These are phyloP conservation scores for Holtermanniella nyarrowii DNA, from an alignment of 768 basidiomycete genomes.

Conservation along the genomic window DNA sequence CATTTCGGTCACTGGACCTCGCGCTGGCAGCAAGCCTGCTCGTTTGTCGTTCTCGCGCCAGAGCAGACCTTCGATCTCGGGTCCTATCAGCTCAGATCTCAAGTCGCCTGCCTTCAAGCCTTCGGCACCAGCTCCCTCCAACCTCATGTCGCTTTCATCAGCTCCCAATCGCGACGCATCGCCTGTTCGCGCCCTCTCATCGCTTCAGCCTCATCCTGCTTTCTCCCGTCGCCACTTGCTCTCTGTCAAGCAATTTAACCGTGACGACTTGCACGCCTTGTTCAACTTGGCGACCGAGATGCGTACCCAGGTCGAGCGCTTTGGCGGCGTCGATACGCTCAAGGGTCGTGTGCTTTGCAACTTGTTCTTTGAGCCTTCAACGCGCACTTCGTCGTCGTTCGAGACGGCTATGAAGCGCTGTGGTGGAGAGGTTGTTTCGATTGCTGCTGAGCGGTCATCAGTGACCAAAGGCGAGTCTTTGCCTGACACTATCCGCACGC, in stretches of 20 bases:
- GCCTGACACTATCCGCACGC: constrained; percentile 83
- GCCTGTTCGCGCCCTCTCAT: constrained; percentile 43
- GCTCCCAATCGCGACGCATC: constrained; percentile 40
- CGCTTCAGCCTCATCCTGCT: constrained; percentile 59
- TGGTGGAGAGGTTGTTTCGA: constrained; percentile 86
- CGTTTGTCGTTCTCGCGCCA: constrained; percentile 38
- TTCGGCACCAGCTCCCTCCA: constrained; percentile 10
- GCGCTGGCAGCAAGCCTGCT: constrained; percentile 28
- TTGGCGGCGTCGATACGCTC: constrained; percentile 74
- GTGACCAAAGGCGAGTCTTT: constrained; percentile 88
- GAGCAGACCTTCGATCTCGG: constrained; percentile 22
- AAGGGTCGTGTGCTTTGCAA: constrained; percentile 84
- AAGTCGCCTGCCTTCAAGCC: constrained; percentile 10
- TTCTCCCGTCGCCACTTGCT: constrained; percentile 92
- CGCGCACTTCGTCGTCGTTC: constrained; percentile 88
- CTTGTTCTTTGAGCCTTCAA: constrained; percentile 93
- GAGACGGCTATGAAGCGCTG: constrained; percentile 98
- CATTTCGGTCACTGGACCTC: constrained; percentile 32
- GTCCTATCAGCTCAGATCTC: constrained; percentile 16
- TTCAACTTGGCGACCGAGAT: constrained; percentile 94
- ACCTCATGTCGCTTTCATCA: constrained; percentile 27
- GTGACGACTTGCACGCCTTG: constrained; percentile 80
- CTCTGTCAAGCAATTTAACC: constrained; percentile 83
- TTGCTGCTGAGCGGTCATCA: constrained; percentile 70
- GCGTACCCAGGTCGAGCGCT: constrained; percentile 88